A percentile compares a stretch with the other conserved stretches of the same genome.
These are phyloP conservation scores for Solanum phureja DNA, from an alignment of 257 asterid species.

Conservation along the genomic window DNA sequence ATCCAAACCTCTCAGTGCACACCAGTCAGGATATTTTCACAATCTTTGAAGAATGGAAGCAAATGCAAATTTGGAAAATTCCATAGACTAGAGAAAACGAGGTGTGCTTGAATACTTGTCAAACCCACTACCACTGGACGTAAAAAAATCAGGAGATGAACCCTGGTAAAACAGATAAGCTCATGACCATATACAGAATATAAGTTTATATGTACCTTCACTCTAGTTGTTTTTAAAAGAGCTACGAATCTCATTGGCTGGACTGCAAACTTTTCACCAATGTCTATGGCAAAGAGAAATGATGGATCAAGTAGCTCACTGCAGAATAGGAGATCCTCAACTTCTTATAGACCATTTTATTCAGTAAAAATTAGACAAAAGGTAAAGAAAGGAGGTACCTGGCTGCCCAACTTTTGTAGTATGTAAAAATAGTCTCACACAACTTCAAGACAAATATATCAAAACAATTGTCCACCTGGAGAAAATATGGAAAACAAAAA, in stretches of 20 bases:
- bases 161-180: not conserved
- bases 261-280: conserved; percentile 76
- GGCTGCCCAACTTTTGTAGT: conserved; percentile 98
- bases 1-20: not conserved
- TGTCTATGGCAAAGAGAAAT: conserved; percentile 83
- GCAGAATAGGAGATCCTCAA: conserved; percentile 18
- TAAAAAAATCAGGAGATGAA: not conserved
- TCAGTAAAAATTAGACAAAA: not conserved
- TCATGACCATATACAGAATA: not conserved
- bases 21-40: not conserved
- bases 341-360: not conserved
- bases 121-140: not conserved
- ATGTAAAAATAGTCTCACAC: conserved; percentile 71
- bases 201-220: conserved; percentile 51
- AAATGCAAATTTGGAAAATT: not conserved
- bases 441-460: conserved; percentile 83
- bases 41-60: not conserved
- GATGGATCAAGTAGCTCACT: conserved; percentile 96
- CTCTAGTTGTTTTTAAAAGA: conserved; percentile 72
- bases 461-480: conserved; percentile 94
- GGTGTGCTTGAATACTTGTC: not conserved
- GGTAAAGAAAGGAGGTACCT: conserved; percentile 37
- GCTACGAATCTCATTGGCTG: conserved; percentile 85
- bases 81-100: not conserved
- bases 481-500: conserved; percentile 1